Evolutionary conservation across 805 yeast genomes (phyloP).

Genomic region (Teunomyces kruisii): DNA sequence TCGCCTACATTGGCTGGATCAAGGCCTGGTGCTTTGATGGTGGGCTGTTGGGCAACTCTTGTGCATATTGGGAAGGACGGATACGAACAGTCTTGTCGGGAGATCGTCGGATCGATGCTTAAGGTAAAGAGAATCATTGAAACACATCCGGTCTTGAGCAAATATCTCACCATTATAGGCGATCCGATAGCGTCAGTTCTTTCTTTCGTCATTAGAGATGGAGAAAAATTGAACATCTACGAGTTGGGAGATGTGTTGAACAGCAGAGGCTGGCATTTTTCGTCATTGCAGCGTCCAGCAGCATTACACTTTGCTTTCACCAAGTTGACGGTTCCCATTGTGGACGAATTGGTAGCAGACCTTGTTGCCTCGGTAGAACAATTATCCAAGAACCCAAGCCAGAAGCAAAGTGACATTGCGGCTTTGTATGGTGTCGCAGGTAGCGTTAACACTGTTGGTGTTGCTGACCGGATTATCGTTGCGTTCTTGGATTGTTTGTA

Average conservation of each 20-base stretch:
- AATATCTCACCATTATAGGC: constrained; percentile 71
- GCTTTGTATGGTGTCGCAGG: constrained; percentile 96
- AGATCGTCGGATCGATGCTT: constrained; percentile 67
- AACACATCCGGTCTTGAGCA: constrained; percentile 39
- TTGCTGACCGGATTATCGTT: constrained; percentile 75
- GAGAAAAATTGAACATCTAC: constrained; percentile 59
- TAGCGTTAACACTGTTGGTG: constrained; percentile 76
- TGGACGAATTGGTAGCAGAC: constrained; percentile 56
- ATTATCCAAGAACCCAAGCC: constrained; percentile 24
- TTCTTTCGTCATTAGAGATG: constrained; percentile 58
- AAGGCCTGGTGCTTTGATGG: constrained; percentile 94
- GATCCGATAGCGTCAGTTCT: constrained; percentile 84
- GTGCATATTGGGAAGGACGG: constrained; percentile 82
- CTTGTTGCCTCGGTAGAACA: constrained; percentile 39
- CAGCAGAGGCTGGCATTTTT: constrained; percentile 83
- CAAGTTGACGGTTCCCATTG: constrained; percentile 57
- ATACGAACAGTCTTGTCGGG: constrained; percentile 62
- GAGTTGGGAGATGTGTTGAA: constrained; percentile 71
- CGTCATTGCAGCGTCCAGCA: constrained; percentile 83
- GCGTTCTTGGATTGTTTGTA: constrained; percentile 83
- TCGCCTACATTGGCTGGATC: constrained; percentile 97
- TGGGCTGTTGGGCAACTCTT: constrained; percentile 98
- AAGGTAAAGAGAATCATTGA: constrained; percentile 51
- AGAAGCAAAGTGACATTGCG: constrained; percentile 64
- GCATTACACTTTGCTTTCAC: constrained; percentile 93